Base-by-base conservation (phyloP, 1,284 basidiomycete genomes). In the Apiotrichum siamense region DNA sequence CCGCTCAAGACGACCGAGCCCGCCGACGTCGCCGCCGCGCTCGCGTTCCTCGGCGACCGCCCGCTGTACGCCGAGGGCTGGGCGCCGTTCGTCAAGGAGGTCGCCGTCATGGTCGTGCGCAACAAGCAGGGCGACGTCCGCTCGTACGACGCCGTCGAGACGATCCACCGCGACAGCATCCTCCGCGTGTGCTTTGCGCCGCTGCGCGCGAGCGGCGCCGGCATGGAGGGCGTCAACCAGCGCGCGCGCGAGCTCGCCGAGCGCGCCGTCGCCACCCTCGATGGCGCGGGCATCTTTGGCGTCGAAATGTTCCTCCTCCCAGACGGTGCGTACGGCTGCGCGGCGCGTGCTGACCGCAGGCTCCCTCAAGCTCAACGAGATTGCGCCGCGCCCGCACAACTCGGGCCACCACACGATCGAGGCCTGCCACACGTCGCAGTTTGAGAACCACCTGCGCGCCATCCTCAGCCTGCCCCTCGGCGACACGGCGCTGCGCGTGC, bases 391-490 rank as follows among this genome's bases (percentile, higher is more conserved):
- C 21, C 94, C 96, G 1, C 96, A 99, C 75, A 99, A 98, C 76
- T 97, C 92, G 10, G 94, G 94, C 0, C 96, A 99, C 73, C 97
- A 97, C 75, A 97, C 94, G n/a, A 97, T 98, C 67, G 94, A 97
- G 75, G 93, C 94, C 0, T 96, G 90, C 72, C 80, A 90, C 62
- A 88, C 91, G 3, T 97, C 91, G 13, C 96, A 98, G 76, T 99
- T 92, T 76, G 92, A 94, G 72, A 97, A 97, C 66, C 96, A 98
- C 73, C 83, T 98, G 35, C 89, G 93, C 29, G 89, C 93, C n/a
- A 93, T 98, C 70, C 83, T 97, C 20, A 82, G 81, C 35, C 80
- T 97, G 11, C 92, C 94, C 2, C 81, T 98, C 17, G 94, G 94
- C 21, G 88, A 86, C 15, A 93, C 93, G 1, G 77, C 81, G 0